Conservation (phyloP, 2,329 filamentous ascomycete genomes). For the Didymosphaeria variabile region DNA sequence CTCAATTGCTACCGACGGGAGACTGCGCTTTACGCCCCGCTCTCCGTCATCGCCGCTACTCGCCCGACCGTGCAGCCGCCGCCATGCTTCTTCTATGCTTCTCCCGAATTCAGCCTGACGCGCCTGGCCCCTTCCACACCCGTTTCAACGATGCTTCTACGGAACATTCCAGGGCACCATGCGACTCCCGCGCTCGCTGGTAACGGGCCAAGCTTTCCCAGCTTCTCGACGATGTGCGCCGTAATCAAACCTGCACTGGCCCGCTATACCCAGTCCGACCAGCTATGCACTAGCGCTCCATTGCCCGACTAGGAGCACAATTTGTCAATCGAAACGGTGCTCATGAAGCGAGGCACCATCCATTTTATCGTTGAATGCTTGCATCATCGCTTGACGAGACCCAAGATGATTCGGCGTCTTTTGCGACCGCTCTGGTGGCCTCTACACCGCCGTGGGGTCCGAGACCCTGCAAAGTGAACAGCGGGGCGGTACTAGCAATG, state of each 20-base stretch:
- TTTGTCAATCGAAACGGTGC: slow-evolving; percentile 5
- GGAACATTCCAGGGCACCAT: slow-evolving; percentile 10
- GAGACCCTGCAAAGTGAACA: slow-evolving; percentile 1
- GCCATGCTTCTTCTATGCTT: slow-evolving; percentile 2
- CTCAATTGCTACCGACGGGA: slow-evolving; percentile 8
- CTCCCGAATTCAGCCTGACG: slow-evolving; percentile 17
- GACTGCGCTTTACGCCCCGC: slow-evolving; percentile 10
- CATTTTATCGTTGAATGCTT: not conserved
- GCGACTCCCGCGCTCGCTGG: slow-evolving; percentile 1
- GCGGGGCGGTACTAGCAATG: slow-evolving; percentile 10
- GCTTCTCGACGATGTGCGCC: slow-evolving; percentile 4
- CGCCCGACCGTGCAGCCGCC: not conserved
- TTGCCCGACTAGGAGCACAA: slow-evolving; percentile 5
- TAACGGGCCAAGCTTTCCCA: slow-evolving; percentile 13
- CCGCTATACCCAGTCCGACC: slow-evolving; percentile 5
- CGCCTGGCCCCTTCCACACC: slow-evolving; percentile 1
- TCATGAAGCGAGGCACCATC: slow-evolving; percentile 13
- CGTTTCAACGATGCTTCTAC: slow-evolving; percentile 13
- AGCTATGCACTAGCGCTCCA: slow-evolving; percentile 10
- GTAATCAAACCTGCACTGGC: slow-evolving; percentile 5
- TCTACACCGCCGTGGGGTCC: slow-evolving; percentile 15
- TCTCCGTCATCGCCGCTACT: not conserved
- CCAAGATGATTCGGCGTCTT: not conserved
- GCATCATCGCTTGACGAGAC: not conserved
- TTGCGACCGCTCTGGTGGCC: not conserved